phyloP scores from a whole-genome alignment of 192 early-diverging fungal species.

The Coemansia sp. region DNA sequence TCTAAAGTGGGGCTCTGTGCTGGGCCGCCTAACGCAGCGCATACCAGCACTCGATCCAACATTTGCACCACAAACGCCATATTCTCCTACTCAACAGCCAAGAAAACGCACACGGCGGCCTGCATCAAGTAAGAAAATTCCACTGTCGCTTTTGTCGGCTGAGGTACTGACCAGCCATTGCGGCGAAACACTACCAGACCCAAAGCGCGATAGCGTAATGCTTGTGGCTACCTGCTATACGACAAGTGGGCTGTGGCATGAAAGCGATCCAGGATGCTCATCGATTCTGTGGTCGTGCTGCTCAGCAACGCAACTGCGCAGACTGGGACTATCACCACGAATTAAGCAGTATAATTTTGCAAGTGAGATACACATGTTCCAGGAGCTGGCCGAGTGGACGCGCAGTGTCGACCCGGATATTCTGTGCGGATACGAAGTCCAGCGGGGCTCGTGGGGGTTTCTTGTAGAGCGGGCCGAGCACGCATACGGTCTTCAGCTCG shows the following conservation, averaged over 20 bases:
- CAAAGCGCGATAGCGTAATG: slow-evolving; percentile 61
- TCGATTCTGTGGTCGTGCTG: slow-evolving; percentile 29
- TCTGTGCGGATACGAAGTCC: slow-evolving; percentile 83
- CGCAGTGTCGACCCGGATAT: slow-evolving; percentile 79
- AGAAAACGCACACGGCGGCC: background rate
- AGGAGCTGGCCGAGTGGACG: slow-evolving; percentile 56
- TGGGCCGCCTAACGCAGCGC: slow-evolving; percentile 18
- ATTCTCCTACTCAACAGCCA: background rate
- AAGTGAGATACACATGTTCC: slow-evolving; percentile 64
- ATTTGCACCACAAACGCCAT: background rate
- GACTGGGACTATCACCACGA: slow-evolving; percentile 20
- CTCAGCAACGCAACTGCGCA: background rate
- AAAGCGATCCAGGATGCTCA: background rate
- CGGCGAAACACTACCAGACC: slow-evolving; percentile 64
- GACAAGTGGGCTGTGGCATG: background rate
- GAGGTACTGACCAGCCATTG: slow-evolving; percentile 26
- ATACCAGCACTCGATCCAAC: background rate
- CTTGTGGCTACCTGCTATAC: slow-evolving; percentile 31
- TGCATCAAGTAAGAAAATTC: background rate
- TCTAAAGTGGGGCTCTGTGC: slow-evolving; percentile 46
- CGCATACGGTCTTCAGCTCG: slow-evolving; percentile 52
- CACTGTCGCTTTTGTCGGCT: slow-evolving; percentile 22
- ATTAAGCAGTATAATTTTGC: slow-evolving; percentile 37
- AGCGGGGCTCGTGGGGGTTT: slow-evolving; percentile 89
- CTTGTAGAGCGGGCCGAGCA: slow-evolving; percentile 60